A percentile compares a stretch with the other conserved stretches of the same genome.
Conservation (phyloP, 192 early-diverging fungal genomes). For the Coemansia furcata region DNA sequence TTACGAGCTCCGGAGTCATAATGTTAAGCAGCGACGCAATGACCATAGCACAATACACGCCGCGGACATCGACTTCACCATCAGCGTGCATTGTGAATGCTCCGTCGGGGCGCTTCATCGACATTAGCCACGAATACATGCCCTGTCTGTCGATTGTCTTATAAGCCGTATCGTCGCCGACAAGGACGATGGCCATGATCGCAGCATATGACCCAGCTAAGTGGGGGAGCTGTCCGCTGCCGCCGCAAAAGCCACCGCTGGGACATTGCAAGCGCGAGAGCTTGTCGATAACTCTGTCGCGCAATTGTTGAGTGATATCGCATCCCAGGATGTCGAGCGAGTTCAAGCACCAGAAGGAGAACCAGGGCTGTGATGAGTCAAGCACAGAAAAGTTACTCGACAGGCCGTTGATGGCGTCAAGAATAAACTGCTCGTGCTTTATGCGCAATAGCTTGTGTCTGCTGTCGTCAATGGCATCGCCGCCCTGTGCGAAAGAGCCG, state of each 20-base stretch:
- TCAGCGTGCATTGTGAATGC: conserved; percentile 87
- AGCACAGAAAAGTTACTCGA: conserved; percentile 59
- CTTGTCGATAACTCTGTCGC: conserved; percentile 53
- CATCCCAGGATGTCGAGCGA: conserved; percentile 73
- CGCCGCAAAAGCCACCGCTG: conserved; percentile 82
- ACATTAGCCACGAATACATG: conserved; percentile 74
- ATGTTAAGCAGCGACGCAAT: conserved; percentile 79
- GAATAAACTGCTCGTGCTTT: conserved; percentile 61
- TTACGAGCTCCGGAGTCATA: conserved; percentile 73
- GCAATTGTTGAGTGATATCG: conserved; percentile 51
- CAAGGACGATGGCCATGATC: conserved; percentile 72
- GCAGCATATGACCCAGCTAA: conserved; percentile 89
- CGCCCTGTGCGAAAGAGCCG: conserved; percentile 14
- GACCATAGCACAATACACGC: conserved; percentile 83
- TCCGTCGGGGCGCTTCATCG: conserved; percentile 82
- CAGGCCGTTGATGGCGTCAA: conserved; percentile 52
- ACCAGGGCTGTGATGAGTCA: conserved; percentile 90
- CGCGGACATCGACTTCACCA: conserved; percentile 92
- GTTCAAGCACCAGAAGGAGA: conserved; percentile 88
- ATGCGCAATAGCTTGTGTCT: conserved; percentile 51
- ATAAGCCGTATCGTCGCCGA: conserved; percentile 69
- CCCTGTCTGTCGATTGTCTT: conserved; percentile 50
- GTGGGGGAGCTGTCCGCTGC: conserved; percentile 81
- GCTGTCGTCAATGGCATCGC: conserved; percentile 26
- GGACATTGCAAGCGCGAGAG: conserved; percentile 63